Evolutionary conservation across 148 eudicot species (phyloP).

Genomic region (Rhododendron kiyosumense): DNA sequence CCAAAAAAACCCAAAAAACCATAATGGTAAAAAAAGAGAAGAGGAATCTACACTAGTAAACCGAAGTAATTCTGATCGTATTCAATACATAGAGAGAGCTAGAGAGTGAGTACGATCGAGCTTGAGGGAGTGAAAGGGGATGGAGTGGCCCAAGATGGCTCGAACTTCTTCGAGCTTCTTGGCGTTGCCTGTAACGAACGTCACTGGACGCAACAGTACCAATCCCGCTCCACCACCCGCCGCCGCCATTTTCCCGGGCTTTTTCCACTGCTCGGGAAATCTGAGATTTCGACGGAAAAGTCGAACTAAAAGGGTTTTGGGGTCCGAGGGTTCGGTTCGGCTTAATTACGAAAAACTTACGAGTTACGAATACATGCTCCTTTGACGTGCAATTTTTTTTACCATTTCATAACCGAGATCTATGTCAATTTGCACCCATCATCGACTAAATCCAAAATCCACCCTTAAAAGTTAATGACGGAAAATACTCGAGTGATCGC

Average conservation of each 20-base stretch:
- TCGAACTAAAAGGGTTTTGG: background rate
- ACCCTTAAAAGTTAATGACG: no score
- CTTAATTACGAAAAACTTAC: no score
- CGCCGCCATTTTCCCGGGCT: slow-evolving; percentile 37
- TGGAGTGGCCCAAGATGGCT: slow-evolving; percentile 70
- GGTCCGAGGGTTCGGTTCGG: background rate
- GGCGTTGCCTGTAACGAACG: slow-evolving; percentile 89
- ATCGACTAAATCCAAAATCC: no score
- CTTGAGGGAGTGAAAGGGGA: slow-evolving; percentile 77
- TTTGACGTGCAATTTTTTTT: no score
- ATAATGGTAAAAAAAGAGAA: background rate
- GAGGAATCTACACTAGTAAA: background rate
- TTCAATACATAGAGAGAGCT: background rate
- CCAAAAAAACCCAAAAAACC: background rate
- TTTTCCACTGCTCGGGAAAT: background rate
- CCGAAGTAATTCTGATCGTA: background rate
- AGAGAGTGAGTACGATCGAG: slow-evolving; percentile 51
- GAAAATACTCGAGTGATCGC: no score
- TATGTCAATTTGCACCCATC: no score
- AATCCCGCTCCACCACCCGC: slow-evolving; percentile 23
- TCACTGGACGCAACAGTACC: slow-evolving; percentile 54
- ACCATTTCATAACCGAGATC: no score
- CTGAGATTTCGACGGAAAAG: background rate
- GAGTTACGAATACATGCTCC: no score
- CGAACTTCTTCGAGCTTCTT: slow-evolving; percentile 88